Conservation (phyloP, 805 yeast species). For the Metschnikowia drakensbergensis region DNA sequence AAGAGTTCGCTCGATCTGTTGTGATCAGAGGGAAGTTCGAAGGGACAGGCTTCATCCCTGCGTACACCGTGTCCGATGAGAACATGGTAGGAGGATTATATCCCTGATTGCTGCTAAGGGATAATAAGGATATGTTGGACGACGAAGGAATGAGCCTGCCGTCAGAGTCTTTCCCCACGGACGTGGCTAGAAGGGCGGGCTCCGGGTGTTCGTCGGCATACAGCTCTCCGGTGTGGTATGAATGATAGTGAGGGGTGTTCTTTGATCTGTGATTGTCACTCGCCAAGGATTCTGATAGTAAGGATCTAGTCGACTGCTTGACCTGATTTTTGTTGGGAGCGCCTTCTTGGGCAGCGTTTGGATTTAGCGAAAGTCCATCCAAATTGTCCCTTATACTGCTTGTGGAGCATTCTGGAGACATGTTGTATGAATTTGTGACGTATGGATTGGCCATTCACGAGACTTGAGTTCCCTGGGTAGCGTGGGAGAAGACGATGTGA, state of each 20-base stretch:
- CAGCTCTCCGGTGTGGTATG: constrained; percentile 16
- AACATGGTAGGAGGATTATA: neutral
- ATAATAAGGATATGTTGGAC: constrained; percentile 38
- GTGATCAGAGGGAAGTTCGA: constrained; percentile 5
- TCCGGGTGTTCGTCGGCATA: constrained; percentile 40
- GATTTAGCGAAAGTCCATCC: constrained; percentile 15
- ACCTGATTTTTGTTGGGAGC: constrained; percentile 9
- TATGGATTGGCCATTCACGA: neutral
- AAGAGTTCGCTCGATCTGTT: constrained; percentile 18
- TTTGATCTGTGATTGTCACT: constrained; percentile 13
- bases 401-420: constrained; percentile 16
- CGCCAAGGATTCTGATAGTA: constrained; percentile 28
- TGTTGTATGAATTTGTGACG: neutral
- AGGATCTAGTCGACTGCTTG: constrained; percentile 16
- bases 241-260: constrained; percentile 2
- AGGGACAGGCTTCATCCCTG: constrained; percentile 3
- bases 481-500: neutral
- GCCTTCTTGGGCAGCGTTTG: constrained; percentile 4
- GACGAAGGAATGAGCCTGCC: constrained; percentile 42
- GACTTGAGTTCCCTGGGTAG: neutral
- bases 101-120: constrained; percentile 25
- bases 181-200: constrained; percentile 40
- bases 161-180: constrained; percentile 39
- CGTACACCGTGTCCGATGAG: neutral
- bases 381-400: constrained; percentile 17